These are phyloP conservation scores for Candida fluviatilis DNA, from an alignment of 805 yeast species.

Conservation along the genomic window DNA sequence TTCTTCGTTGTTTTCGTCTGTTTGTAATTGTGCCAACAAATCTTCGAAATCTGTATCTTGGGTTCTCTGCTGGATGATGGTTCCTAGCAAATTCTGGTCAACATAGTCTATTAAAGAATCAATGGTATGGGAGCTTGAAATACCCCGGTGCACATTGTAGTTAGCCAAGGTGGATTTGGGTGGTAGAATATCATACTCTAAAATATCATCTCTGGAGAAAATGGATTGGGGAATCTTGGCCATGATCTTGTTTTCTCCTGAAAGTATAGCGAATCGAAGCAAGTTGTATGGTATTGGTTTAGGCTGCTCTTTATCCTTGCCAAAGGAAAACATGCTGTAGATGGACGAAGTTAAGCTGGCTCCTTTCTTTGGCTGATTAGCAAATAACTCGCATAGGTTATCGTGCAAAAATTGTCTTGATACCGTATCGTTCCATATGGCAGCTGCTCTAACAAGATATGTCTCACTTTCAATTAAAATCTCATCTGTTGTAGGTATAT, in stretches of 20 bases:
- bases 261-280: conserved; percentile 61
- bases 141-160: conserved; percentile 38
- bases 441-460: conserved; percentile 52
- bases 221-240: conserved; percentile 59
- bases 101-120: conserved; percentile 39
- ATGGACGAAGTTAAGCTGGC: neutral
- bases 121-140: conserved; percentile 9
- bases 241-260: conserved; percentile 69
- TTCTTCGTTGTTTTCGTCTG: conserved; percentile 10
- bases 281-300: conserved; percentile 55
- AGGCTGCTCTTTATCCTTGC: conserved; percentile 4
- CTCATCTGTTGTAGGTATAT: conserved; percentile 21
- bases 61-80: conserved; percentile 35
- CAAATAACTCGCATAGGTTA: conserved; percentile 28
- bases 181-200: conserved; percentile 71
- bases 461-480: conserved; percentile 48
- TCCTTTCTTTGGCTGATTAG: conserved; percentile 4
- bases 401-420: conserved; percentile 46
- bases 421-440: conserved; percentile 49
- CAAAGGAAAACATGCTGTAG: conserved; percentile 6
- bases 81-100: conserved; percentile 43
- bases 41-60: conserved; percentile 23
- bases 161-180: conserved; percentile 38
- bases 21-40: conserved; percentile 18
- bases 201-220: conserved; percentile 59